phyloP scores from a whole-genome alignment of 1,284 basidiomycete genomes.

The Boletellus sp. region DNA sequence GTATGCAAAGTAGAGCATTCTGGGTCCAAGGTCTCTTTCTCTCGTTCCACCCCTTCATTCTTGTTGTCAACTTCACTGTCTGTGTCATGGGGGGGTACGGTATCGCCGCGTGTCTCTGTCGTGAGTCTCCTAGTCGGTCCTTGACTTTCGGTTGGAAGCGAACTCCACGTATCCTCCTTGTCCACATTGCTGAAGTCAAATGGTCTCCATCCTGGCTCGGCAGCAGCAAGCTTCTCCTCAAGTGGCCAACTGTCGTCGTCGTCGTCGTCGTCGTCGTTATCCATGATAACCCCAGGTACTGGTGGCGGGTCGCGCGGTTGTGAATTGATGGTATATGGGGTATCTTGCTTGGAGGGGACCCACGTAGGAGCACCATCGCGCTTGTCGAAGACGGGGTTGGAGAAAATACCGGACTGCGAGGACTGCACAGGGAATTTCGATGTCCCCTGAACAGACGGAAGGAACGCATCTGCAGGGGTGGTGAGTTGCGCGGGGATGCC shows the following conservation, averaged over 20 bases:
- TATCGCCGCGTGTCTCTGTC: conserved; percentile 10
- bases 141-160: conserved; percentile 53
- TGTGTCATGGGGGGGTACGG: conserved; percentile 13
- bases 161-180: conserved; percentile 72
- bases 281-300: conserved; percentile 42
- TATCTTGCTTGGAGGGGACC: conserved; percentile 60
- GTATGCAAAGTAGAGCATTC: conserved; percentile 33
- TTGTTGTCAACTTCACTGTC: conserved; percentile 5
- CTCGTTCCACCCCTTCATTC: conserved; percentile 27
- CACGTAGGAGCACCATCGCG: conserved; percentile 45
- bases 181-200: conserved; percentile 36
- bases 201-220: conserved; percentile 55
- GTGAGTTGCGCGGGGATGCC: conserved; percentile 39
- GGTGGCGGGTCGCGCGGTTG: conserved; percentile 32
- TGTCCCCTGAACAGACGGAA: conserved; percentile 14
- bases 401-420: conserved; percentile 48
- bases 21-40: conserved; percentile 32
- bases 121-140: conserved; percentile 30
- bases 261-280: conserved; percentile 62
- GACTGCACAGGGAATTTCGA: conserved; percentile 47
- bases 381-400: conserved; percentile 50
- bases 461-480: conserved; percentile 28
- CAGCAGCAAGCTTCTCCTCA: conserved; percentile 55
- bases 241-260: conserved; percentile 74
- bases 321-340: conserved; percentile 43